These are phyloP conservation scores for Asterochloris erici DNA, from an alignment of 139 green algal species.

Conservation along the genomic window DNA sequence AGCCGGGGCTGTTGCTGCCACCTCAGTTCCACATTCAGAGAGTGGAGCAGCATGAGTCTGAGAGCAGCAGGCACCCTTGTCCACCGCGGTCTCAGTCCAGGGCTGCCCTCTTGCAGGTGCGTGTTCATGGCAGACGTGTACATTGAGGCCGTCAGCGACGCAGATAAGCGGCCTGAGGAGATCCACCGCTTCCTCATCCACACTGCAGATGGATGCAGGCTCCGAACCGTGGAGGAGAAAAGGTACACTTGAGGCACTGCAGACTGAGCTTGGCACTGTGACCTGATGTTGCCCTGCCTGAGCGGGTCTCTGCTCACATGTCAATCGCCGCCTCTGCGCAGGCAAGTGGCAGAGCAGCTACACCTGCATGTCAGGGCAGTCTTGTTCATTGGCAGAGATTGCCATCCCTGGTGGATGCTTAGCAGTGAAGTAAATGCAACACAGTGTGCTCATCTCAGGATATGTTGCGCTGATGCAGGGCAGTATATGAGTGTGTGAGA, in stretches of 20 bases:
- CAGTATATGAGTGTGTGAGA: slow-evolving; percentile 25
- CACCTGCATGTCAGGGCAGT: not conserved
- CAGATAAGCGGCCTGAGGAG: slow-evolving; percentile 27
- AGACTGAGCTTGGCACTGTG: too few species aligned
- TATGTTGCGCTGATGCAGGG: slow-evolving; percentile 12
- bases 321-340: not conserved
- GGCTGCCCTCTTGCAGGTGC: slow-evolving; percentile 12
- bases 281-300: too few species aligned
- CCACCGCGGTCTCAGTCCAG: not conserved
- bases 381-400: not conserved
- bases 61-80: not conserved
- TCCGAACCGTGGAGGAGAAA: slow-evolving; percentile 13
- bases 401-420: not conserved
- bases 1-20: too few species aligned
- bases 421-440: not conserved
- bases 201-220: slow-evolving; percentile 10
- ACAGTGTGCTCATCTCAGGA: not conserved
- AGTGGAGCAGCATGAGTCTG: too few species aligned
- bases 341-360: too few species aligned
- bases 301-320: too few species aligned
- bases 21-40: too few species aligned
- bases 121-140: slow-evolving; percentile 51
- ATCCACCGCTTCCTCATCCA: slow-evolving; percentile 57
- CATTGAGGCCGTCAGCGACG: slow-evolving; percentile 27
- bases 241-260: not conserved